Evolutionary conservation across 192 early-diverging fungal genomes (phyloP), one percentile per base, ranked within the genome.

Genomic region (Coemansia sp.): DNA sequence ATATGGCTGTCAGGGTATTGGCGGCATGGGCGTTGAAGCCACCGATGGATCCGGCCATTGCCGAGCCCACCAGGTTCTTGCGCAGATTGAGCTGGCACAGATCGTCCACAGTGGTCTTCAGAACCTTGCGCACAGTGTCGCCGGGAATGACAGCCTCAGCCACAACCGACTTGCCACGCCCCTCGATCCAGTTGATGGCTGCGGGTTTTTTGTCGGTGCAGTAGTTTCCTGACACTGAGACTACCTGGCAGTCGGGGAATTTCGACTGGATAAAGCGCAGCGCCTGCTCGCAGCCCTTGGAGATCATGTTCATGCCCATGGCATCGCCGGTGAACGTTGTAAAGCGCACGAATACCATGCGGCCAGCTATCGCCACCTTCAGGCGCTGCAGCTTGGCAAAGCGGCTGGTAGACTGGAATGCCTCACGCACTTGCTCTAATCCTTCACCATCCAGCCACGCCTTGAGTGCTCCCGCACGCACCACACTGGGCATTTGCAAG

Each of bases 291-390:
- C 89, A 91, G 26, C 92, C 92, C 69, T 96, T 96, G 18, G 93
- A 94, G 41, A 94, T 94, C 93, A 96, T 96, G 70, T 96, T 96
- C 94, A 96, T 96, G 19, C 94, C 94, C 94, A 96, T 96, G 5
- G 94, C 94, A 72, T 96, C 94, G 48, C 94, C 94, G 1, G 94
- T 96, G 0, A 86, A 81, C 2, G 93, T 92, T 0, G 88, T 79
- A 78, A 96, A 96, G 19, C 94, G 88, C 53, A 96, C 86, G 48
- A 81, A 96, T 1, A 93, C 78, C 38, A 94, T 70, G 21, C 86
- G 81, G 8, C 94, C 94, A 31, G 92, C 90, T 12, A 94, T 46
- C 7, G 87, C 85, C 11, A 89, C 77, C 81, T 96, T 94, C 37
- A 96, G 80, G 44, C 73, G 75, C 41, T 83, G 87, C 50, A 96